Conservation (phyloP, 2,329 filamentous ascomycete species). For the Dothideomycetes sp. region DNA sequence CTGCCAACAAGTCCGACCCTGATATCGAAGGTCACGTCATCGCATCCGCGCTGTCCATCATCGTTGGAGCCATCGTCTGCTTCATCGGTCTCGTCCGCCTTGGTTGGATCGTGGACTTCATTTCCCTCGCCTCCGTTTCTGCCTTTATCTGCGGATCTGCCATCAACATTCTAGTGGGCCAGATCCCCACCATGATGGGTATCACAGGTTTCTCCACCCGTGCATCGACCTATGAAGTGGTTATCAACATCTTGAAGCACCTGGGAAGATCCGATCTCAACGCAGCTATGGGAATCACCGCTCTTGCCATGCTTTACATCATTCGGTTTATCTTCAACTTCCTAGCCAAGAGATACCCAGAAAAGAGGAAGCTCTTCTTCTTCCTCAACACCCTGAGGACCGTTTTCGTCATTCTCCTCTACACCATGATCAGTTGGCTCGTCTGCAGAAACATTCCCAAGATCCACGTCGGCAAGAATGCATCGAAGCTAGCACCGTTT, state of each 20-base stretch:
- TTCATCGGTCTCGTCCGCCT: slow-evolving; percentile 67
- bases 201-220: slow-evolving; percentile 50
- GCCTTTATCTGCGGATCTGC: slow-evolving; percentile 97
- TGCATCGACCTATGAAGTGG: slow-evolving; percentile 66
- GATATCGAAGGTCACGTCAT: slow-evolving; percentile 53
- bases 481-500: slow-evolving; percentile 44
- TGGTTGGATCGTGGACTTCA: slow-evolving; percentile 88
- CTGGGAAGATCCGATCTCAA: slow-evolving; percentile 60
- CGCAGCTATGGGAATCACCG: slow-evolving; percentile 78
- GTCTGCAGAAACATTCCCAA: slow-evolving; percentile 51
- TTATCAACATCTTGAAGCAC: slow-evolving; percentile 71
- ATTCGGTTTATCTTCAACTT: slow-evolving; percentile 57
- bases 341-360: slow-evolving; percentile 58
- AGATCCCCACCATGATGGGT: slow-evolving; percentile 73
- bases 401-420: slow-evolving; percentile 82
- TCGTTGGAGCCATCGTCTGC: slow-evolving; percentile 66
- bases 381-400: slow-evolving; percentile 86
- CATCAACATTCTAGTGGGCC: slow-evolving; percentile 75
- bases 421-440: slow-evolving; percentile 82
- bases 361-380: slow-evolving; percentile 65
- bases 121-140: slow-evolving; percentile 78
- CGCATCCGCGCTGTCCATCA: slow-evolving; percentile 66
- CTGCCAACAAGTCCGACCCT: slow-evolving; percentile 47
- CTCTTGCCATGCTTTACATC: slow-evolving; percentile 64
- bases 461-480: slow-evolving; percentile 23